Evolutionary conservation across 2,329 filamentous ascomycete species (phyloP), one percentile per base, ranked within the genome.

Genomic region (Exserohilum turcica): DNA sequence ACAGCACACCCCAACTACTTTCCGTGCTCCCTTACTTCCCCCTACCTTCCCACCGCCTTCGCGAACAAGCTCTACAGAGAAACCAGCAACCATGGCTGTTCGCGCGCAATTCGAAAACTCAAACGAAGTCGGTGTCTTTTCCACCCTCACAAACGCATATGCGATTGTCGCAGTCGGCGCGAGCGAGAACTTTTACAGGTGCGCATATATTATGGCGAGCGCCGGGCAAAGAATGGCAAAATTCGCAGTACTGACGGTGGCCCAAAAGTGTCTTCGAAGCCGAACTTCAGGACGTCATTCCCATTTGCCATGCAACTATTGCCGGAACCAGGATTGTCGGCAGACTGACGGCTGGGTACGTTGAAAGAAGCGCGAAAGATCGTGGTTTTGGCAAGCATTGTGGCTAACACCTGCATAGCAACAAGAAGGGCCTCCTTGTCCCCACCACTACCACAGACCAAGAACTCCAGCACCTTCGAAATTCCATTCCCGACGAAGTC

Each of bases 131-230:
- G 94, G 94, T 76, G 94, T 97, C 74, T 99, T 99, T 78, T 80
- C 92, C 57, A 96, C 91, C 58, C 89, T 99, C 74, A 99, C 94
- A 66, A 99, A 99, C 80, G 93, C 91, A 56, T 99, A 96, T 78
- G 92, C 92, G 67, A 84, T 99, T 69, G 91, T 97, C 67, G 92
- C 93, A 62, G 86, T 96, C 64, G 94, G 94, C 73, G 92, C 91
- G 68, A 96, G 91, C 72, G 92, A 97, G 83, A 97, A 97, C 85
- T 99, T 99, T 79, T 97, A 97, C 86, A 92, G 86, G 86, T 88
- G 75, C 58, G 77, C 49, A 47, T 29, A 13, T 2, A 50, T 13
- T 9, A 18, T 19, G 29, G 39, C 24, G 12, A 46, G 38, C 21
- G 21, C 21, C 7, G 21, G 7, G 21, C 21, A 9, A 37, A 18